These are phyloP conservation scores for Mycena crocata DNA, from an alignment of 768 basidiomycete species.

Conservation along the genomic window DNA sequence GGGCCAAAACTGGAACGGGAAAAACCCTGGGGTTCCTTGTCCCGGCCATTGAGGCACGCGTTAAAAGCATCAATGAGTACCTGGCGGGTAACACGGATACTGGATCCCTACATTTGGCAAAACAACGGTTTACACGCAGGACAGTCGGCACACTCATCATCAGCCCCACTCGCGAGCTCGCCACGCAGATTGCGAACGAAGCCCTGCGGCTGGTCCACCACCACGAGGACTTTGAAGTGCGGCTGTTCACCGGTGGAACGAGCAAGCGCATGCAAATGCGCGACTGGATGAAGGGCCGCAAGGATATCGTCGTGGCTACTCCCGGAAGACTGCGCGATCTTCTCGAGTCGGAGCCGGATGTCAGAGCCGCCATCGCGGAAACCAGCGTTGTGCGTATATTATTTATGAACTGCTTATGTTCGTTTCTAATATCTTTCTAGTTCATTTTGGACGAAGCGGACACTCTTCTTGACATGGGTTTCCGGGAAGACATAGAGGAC, in stretches of 20 bases:
- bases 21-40: conserved; percentile 92
- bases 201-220: conserved; percentile 73
- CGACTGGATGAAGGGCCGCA: conserved; percentile 69
- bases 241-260: conserved; percentile 82
- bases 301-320: conserved; percentile 90
- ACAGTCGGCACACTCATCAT: conserved; percentile 83
- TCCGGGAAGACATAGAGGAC: conserved; percentile 85
- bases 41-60: conserved; percentile 84
- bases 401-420: background rate
- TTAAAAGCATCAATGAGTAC: conserved; percentile 62
- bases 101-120: conserved; percentile 55
- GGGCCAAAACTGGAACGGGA: conserved; percentile 90
- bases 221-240: conserved; percentile 74
- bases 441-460: conserved; percentile 95
- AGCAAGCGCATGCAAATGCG: conserved; percentile 74
- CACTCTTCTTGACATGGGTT: conserved; percentile 91
- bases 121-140: conserved; percentile 51
- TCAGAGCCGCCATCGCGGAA: conserved; percentile 62
- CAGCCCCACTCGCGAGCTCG: conserved; percentile 90
- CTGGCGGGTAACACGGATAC: conserved; percentile 35
- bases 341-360: conserved; percentile 66
- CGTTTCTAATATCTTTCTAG: conserved; percentile 50
- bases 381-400: conserved; percentile 66
- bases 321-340: conserved; percentile 89
- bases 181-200: conserved; percentile 90